These are phyloP conservation scores for Neurospora sp. DNA, from an alignment of 495 filamentous ascomycete genomes.

Conservation along the genomic window DNA sequence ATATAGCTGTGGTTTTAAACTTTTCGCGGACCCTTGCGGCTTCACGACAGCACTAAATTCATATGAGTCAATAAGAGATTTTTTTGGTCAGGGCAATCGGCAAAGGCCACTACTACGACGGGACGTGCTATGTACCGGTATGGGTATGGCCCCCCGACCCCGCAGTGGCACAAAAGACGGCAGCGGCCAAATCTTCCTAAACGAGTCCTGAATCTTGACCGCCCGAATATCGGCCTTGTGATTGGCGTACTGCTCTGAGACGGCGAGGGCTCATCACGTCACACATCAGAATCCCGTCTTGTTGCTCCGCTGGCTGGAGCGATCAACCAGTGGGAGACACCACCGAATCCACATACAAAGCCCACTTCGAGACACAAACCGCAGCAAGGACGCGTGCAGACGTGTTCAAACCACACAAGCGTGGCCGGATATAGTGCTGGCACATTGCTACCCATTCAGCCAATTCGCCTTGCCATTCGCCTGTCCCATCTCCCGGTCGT, in stretches of 20 bases:
- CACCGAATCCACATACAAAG: neutral
- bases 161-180: slow-evolving; percentile 23
- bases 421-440: neutral
- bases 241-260: slow-evolving; percentile 12
- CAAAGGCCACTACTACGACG: neutral
- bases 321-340: neutral
- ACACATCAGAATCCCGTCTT: slow-evolving; percentile 3
- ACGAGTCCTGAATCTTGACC: slow-evolving; percentile 1
- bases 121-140: neutral
- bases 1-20: slow-evolving; percentile 14
- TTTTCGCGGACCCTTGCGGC: slow-evolving; percentile 5
- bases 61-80: slow-evolving; percentile 29
- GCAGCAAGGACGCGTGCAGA: neutral
- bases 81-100: slow-evolving; percentile 7
- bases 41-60: neutral
- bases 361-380: neutral
- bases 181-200: neutral
- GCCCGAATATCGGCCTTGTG: slow-evolving; percentile 4
- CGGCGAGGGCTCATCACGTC: slow-evolving; percentile 9
- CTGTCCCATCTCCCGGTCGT: neutral
- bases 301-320: neutral
- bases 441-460: neutral
- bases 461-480: neutral
- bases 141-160: slow-evolving; percentile 8
- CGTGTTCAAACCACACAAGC: neutral